phyloP scores from a whole-genome alignment of 1,284 basidiomycete species.

The Puccinia polysora region DNA sequence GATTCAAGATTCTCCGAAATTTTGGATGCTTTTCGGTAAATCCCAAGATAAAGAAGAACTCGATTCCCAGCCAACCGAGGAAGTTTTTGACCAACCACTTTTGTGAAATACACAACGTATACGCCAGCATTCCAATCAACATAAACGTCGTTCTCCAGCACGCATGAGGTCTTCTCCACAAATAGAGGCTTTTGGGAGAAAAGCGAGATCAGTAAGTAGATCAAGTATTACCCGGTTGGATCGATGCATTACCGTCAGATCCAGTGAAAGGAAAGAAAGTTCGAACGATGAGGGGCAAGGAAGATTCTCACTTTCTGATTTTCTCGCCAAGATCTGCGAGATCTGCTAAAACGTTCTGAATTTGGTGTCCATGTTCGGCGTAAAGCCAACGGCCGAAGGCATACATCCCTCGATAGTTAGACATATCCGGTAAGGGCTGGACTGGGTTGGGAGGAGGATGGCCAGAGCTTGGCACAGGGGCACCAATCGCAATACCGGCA shows the following conservation, averaged over 20 bases:
- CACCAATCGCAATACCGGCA: conserved; percentile 22
- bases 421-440: conserved; percentile 1
- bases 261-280: neutral
- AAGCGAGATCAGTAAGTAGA: neutral
- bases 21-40: conserved; percentile 36
- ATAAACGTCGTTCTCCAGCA: conserved; percentile 18
- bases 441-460: neutral
- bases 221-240: neutral
- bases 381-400: conserved; percentile 18
- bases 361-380: conserved; percentile 12
- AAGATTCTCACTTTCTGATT: conserved; percentile 40
- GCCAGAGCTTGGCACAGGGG: neutral
- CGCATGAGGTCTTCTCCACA: conserved; percentile 37
- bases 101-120: conserved; percentile 24
- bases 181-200: conserved; percentile 21
- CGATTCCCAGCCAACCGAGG: conserved; percentile 38
- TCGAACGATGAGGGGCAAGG: neutral
- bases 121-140: conserved; percentile 17
- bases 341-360: conserved; percentile 27
- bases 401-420: conserved; percentile 7
- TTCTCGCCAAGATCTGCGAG: conserved; percentile 40
- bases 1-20: conserved; percentile 34
- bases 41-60: conserved; percentile 36
- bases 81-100: conserved; percentile 41
- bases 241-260: no score